Base-by-base conservation (phyloP, 2,329 filamentous ascomycete species). In the Colletotrichum neosansevieriae region DNA sequence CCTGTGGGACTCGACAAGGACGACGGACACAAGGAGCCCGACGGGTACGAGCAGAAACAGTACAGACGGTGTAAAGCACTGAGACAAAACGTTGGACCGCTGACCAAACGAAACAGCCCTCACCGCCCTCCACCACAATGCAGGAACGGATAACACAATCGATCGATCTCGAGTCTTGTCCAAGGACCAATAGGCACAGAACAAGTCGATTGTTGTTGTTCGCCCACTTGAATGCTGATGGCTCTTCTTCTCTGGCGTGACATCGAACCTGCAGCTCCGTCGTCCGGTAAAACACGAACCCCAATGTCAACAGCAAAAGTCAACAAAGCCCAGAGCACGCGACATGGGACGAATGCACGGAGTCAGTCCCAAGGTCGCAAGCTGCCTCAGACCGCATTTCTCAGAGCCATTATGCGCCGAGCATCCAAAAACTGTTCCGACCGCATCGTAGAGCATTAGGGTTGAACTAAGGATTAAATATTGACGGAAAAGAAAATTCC, bases 261-360 rank as follows among this genome's bases (percentile, higher is more conserved):
- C 54, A 50, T 65, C 34, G 38, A n/a, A 42, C 17, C 7, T 38
- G 38, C 60, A 65, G 65, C 65, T 56, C 15, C 11, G 66, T 68
- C 60, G 66, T 68, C 65, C 53, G 60, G 65, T 47, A 68, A 36
- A 58, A 44, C 36, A 38, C 36, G 38, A 54, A 42, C 24, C 34
- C 32, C 32, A 65, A 68, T 56, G 61, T 68, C 61, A 68, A 68
- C 42, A 68, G 40, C 38, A 47, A 68, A 68, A 56, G 66, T 68
- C 66, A 68, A 68, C 61, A 68, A 65, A 54, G 45, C 34, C 56
- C 29, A 44, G 32, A 50, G 42, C 42, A 68, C 65, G 66, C 66
- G 66, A 65, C 66, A 68, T 68, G 61, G 61, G 66, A 65, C 53
- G 66, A 29, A 60, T 68, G 65, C 65, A 65, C 61, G 53, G 60